Conservation (phyloP, 768 basidiomycete genomes). For the Suillus lakei region DNA sequence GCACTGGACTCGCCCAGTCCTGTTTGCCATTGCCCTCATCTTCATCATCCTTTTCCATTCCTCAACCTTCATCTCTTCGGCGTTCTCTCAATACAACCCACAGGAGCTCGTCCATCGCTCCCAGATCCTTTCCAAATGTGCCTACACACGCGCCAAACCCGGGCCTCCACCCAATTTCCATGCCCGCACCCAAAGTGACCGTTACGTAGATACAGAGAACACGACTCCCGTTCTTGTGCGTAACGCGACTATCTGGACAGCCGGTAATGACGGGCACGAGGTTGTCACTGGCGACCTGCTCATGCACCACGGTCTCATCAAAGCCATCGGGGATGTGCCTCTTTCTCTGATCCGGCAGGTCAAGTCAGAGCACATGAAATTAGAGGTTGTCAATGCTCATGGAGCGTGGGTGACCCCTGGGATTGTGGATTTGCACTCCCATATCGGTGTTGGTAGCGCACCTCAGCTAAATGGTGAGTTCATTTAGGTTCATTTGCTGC, state of each 20-base stretch:
- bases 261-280: conserved; percentile 66
- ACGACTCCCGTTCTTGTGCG: conserved; percentile 67
- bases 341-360: conserved; percentile 21
- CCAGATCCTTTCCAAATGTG: conserved; percentile 48
- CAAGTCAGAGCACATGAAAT: conserved; percentile 34
- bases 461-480: conserved; percentile 36
- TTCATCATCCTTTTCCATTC: background rate
- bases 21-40: background rate
- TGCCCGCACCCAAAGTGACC: conserved; percentile 59
- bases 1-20: background rate
- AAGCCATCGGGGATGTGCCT: conserved; percentile 55
- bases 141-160: conserved; percentile 42
- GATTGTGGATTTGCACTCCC: conserved; percentile 54
- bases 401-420: conserved; percentile 86
- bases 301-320: conserved; percentile 71
- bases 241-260: conserved; percentile 88
- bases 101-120: conserved; percentile 17
- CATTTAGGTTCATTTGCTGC: background rate
- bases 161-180: conserved; percentile 53
- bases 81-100: background rate
- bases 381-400: conserved; percentile 62
- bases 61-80: background rate
- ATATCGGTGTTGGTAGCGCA: conserved; percentile 46
- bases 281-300: conserved; percentile 69
- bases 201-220: conserved; percentile 55